Base-by-base conservation (phyloP, 169 alveolate genomes). In the Plasmodium yoelii region DNA sequence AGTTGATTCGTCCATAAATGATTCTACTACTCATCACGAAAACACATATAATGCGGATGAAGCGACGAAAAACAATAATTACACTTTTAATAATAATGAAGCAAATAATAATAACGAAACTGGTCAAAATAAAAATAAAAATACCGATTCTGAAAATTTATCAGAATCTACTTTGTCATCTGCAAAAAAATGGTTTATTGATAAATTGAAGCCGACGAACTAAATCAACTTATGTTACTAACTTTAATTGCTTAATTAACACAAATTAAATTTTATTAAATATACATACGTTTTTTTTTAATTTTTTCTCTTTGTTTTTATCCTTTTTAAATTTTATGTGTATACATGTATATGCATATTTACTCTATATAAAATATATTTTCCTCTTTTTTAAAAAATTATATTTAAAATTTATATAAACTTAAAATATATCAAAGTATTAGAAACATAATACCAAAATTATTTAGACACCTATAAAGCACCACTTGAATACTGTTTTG, bases 181-280 rank as follows among this genome's bases (percentile, higher is more conserved):
- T 68, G 91, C 91, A 18, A 84, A 84, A 72, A 84, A 84, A 44
- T 84, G 91, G 91, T 26, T 84, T 42, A 34, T 86, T 24, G 73
- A 84, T 26, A 84, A 68, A 34, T 65, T 84, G 39, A 84, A 72
- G 22, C 72, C 87, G 42, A 84, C 68, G 42, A 57, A 39, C 26
- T 84, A 47, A 59, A 19, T 15, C 19, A 15, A 34, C 6, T 34
- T 34, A 34, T 3, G 42, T 34, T 4, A 28, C 42, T 34, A 34
- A 34, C 5, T 34, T 34, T 1, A 34, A 34, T 34, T 7, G 42
- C 6, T 34, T 34, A 18, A 19, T 12, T 71, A 53, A 24, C 42
- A 56, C 12, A 7, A 56, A 56, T n/a, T 1, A 56, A 56, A 56
- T 18, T 15, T 2, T 34, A 24, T 15, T 69, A 19, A 26, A 34